These are phyloP conservation scores for Sclerospora graminicola DNA, from an alignment of 352 stramenopile species.

Conservation along the genomic window DNA sequence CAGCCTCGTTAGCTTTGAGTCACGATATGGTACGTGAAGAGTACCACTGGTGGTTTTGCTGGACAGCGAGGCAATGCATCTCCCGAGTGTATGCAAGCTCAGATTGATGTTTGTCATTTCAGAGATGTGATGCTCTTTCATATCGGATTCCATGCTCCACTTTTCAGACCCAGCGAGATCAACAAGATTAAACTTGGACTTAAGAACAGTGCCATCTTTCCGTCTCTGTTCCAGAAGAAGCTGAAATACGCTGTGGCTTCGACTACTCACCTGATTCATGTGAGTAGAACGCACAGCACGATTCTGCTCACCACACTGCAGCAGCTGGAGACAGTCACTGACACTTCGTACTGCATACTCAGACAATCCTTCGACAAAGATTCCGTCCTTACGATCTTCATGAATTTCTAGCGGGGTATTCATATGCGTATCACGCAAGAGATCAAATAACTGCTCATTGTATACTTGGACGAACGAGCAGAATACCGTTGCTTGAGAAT, in stretches of 20 bases:
- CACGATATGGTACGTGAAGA: slow-evolving; percentile 86
- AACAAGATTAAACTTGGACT: slow-evolving; percentile 93
- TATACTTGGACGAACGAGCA: slow-evolving; percentile 88
- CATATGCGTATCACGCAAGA: slow-evolving; percentile 78
- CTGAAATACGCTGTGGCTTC: slow-evolving; percentile 87
- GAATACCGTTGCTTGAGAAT: slow-evolving; percentile 40
- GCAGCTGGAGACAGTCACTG: slow-evolving; percentile 75
- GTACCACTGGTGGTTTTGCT: slow-evolving; percentile 20
- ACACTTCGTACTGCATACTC: slow-evolving; percentile 84
- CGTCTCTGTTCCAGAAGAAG: slow-evolving; percentile 70
- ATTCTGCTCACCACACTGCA: slow-evolving; percentile 79
- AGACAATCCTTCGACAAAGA: slow-evolving; percentile 86
- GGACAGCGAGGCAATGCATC: slow-evolving; percentile 78
- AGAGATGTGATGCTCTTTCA: slow-evolving; percentile 79
- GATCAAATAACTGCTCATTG: slow-evolving; percentile 88
- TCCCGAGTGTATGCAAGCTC: slow-evolving; percentile 85
- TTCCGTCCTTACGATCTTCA: slow-evolving; percentile 77
- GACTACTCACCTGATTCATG: slow-evolving; percentile 87
- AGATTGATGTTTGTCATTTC: slow-evolving; percentile 94
- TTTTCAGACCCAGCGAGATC: slow-evolving; percentile 91
- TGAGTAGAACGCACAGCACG: slow-evolving; percentile 85
- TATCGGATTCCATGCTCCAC: slow-evolving; percentile 80
- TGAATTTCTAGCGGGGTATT: slow-evolving; percentile 69
- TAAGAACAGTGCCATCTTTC: slow-evolving; percentile 59
- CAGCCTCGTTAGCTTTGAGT: slow-evolving; percentile 90